phyloP scores from a whole-genome alignment of 345 rosid species.

The Rhizophora apiculata region DNA sequence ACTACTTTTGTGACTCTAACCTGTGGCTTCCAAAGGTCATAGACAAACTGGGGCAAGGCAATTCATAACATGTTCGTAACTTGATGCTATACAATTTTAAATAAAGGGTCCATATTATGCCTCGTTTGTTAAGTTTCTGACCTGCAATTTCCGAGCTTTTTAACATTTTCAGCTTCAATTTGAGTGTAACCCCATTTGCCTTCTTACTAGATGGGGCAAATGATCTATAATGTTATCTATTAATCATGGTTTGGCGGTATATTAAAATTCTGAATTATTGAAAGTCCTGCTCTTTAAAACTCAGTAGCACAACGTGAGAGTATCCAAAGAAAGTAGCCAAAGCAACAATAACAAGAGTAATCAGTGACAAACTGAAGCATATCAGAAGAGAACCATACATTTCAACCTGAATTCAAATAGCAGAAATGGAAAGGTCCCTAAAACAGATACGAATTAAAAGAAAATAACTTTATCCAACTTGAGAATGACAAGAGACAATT shows the following conservation, averaged over 20 bases:
- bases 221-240: background rate
- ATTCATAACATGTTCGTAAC: no score
- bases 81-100: background rate
- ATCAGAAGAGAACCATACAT: background rate
- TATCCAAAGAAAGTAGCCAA: slow-evolving; percentile 6
- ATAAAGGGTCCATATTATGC: background rate
- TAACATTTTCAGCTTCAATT: no score
- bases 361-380: no score
- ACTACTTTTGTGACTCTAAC: no score
- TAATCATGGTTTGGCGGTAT: background rate
- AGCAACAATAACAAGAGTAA: background rate
- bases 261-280: background rate
- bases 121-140: background rate
- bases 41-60: no score
- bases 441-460: no score
- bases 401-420: background rate
- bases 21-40: no score
- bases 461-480: background rate
- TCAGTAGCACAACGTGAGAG: background rate
- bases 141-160: background rate
- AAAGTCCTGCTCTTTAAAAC: background rate
- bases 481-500: no score
- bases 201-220: background rate
- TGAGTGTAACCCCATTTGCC: background rate
- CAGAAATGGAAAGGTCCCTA: background rate